These are phyloP conservation scores for Nyssa sinensis DNA, from an alignment of 148 eudicot genomes.

Conservation along the genomic window DNA sequence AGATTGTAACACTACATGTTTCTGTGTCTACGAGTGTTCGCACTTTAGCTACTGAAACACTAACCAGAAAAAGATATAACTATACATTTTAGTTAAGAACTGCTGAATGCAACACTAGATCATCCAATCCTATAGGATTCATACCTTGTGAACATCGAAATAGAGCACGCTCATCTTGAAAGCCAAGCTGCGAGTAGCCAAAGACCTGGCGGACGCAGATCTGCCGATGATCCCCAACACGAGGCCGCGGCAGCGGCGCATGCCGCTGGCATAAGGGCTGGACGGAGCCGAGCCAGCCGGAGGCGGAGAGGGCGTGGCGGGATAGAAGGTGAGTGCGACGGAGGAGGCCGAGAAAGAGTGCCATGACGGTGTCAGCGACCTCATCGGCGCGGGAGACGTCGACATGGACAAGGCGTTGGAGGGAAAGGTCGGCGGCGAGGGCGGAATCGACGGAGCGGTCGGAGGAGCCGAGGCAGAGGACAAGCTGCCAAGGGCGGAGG, in stretches of 20 bases:
- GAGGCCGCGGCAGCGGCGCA: constrained; percentile 92
- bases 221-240: constrained; percentile 93
- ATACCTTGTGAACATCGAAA: constrained; percentile 75
- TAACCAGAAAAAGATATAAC: background rate
- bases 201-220: constrained; percentile 83
- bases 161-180: constrained; percentile 96
- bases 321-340: constrained; percentile 85
- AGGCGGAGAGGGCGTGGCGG: constrained; percentile 71
- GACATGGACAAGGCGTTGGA: constrained; percentile 66
- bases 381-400: constrained; percentile 91
- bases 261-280: constrained; percentile 96
- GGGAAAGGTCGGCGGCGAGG: constrained; percentile 83
- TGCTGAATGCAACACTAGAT: background rate
- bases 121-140: background rate
- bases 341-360: constrained; percentile 68
- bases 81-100: background rate
- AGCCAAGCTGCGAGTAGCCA: constrained; percentile 91
- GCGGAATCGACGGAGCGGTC: constrained; percentile 88
- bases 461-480: constrained; percentile 91
- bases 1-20: background rate
- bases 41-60: background rate
- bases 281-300: constrained; percentile 95
- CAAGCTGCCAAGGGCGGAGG: constrained; percentile 82
- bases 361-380: constrained; percentile 95
- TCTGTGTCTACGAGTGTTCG: too few species aligned